Percentiles rank a stretch among this genome's conserved stretches.
These are phyloP conservation scores for Tuctoria greenei DNA, from an alignment of 176 grass and related monocot genomes.

Conservation along the genomic window DNA sequence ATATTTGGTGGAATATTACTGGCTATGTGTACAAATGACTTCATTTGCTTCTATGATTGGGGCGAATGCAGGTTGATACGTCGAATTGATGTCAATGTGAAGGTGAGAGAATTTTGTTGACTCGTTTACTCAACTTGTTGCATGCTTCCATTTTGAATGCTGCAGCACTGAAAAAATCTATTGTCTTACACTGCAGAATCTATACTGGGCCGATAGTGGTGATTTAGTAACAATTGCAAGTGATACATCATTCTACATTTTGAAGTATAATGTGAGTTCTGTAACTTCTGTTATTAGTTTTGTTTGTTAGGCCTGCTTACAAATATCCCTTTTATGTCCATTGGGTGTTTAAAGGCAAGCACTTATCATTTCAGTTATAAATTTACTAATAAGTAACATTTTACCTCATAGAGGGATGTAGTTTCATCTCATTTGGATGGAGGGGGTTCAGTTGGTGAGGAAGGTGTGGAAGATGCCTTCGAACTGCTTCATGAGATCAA, in stretches of 20 bases:
- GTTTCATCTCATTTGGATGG: conserved; percentile 88
- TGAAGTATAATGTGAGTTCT: conserved; percentile 95
- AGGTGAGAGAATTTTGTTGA: conserved; percentile 37
- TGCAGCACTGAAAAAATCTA: not conserved
- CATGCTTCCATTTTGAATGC: conserved; percentile 8
- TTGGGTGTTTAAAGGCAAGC: not conserved
- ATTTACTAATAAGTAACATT: conserved; percentile 27
- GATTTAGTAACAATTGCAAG: conserved; percentile 94
- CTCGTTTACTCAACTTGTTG: conserved; percentile 9
- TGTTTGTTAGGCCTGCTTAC: conserved; percentile 15
- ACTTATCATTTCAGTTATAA: not conserved
- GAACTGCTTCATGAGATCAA: conserved; percentile 98
- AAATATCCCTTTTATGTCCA: not conserved
- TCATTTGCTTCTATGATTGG: conserved; percentile 98
- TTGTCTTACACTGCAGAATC: conserved; percentile 58
- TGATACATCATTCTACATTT: conserved; percentile 91
- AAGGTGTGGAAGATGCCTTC: conserved; percentile 98
- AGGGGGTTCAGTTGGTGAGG: conserved; percentile 71
- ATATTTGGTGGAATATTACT: conserved; percentile 90
- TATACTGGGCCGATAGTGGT: conserved; percentile 97
- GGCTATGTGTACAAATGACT: conserved; percentile 98
- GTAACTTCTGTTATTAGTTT: conserved; percentile 49
- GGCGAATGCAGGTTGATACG: conserved; percentile 88
- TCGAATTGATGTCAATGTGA: conserved; percentile 96
- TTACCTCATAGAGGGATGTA: conserved; percentile 68